phyloP scores from a whole-genome alignment of 371 early-diverging fungal genomes.

The Mucor irregularis region DNA sequence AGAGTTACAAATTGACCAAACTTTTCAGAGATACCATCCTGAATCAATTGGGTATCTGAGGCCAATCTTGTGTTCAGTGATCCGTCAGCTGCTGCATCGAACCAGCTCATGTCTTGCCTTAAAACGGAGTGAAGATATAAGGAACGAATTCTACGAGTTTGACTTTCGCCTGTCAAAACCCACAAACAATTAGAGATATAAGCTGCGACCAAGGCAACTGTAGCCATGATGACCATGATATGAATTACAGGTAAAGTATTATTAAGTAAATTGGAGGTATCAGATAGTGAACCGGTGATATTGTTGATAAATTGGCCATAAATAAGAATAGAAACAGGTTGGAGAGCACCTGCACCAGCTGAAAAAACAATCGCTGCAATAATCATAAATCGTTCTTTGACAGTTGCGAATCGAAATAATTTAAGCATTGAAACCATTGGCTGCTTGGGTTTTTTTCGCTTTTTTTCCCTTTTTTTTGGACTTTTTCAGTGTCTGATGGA shows the following conservation, averaged over 20 bases:
- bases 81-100: slow-evolving; percentile 68
- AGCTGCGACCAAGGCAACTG: slow-evolving; percentile 29
- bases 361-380: slow-evolving; percentile 26
- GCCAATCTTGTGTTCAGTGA: slow-evolving; percentile 72
- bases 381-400: slow-evolving; percentile 28
- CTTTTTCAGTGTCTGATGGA: no score
- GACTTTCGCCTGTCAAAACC: slow-evolving; percentile 36
- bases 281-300: slow-evolving; percentile 3
- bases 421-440: slow-evolving; percentile 27
- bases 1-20: slow-evolving; percentile 68
- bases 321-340: slow-evolving; percentile 42
- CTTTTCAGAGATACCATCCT: slow-evolving; percentile 87
- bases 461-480: not conserved
- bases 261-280: slow-evolving; percentile 10
- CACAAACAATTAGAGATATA: slow-evolving; percentile 39
- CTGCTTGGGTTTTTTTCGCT: slow-evolving; percentile 5
- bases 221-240: slow-evolving; percentile 45
- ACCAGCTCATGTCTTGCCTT: slow-evolving; percentile 87
- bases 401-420: slow-evolving; percentile 41
- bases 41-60: slow-evolving; percentile 72
- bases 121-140: slow-evolving; percentile 70
- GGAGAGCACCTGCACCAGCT: slow-evolving; percentile 34
- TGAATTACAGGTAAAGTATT: slow-evolving; percentile 30
- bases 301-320: slow-evolving; percentile 35
- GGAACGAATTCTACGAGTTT: slow-evolving; percentile 36